A percentile compares a stretch with the other conserved stretches of the same genome.
phyloP scores from a whole-genome alignment of 192 early-diverging fungal species.

The Physocladia obscura region DNA sequence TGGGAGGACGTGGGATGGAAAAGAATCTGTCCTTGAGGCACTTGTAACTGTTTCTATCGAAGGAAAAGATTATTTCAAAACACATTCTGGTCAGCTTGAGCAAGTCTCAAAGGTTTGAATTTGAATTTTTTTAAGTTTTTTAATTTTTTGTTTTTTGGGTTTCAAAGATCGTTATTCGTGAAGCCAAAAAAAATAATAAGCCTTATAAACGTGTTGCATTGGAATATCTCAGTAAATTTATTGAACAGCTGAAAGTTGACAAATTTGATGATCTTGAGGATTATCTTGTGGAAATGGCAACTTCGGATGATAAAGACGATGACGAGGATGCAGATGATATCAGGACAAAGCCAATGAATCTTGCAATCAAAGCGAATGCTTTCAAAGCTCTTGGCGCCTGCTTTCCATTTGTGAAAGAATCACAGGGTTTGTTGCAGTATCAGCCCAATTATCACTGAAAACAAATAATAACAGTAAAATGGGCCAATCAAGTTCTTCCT shows the following conservation, averaged over 20 bases:
- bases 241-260: constrained; percentile 60
- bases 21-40: constrained; percentile 71
- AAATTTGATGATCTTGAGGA: constrained; percentile 59
- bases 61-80: constrained; percentile 53
- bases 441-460: no score
- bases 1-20: constrained; percentile 80
- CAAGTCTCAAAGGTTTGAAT: constrained; percentile 13
- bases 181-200: constrained; percentile 74
- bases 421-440: no score
- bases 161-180: constrained; percentile 62
- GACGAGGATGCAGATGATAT: constrained; percentile 64
- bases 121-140: constrained; percentile 27
- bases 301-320: constrained; percentile 49
- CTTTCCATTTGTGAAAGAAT: constrained; percentile 47
- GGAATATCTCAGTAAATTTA: constrained; percentile 58
- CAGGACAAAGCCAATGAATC: constrained; percentile 53
- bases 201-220: constrained; percentile 68
- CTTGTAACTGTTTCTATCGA: constrained; percentile 56
- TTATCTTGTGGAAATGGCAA: constrained; percentile 45
- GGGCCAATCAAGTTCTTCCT: constrained; percentile 42
- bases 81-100: constrained; percentile 38
- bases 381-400: constrained; percentile 63
- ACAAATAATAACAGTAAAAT: constrained; percentile 41
- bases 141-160: neutral
- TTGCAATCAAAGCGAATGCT: constrained; percentile 67